Conservation (phyloP, 805 yeast genomes). For the Monosporozyma siamensis region DNA sequence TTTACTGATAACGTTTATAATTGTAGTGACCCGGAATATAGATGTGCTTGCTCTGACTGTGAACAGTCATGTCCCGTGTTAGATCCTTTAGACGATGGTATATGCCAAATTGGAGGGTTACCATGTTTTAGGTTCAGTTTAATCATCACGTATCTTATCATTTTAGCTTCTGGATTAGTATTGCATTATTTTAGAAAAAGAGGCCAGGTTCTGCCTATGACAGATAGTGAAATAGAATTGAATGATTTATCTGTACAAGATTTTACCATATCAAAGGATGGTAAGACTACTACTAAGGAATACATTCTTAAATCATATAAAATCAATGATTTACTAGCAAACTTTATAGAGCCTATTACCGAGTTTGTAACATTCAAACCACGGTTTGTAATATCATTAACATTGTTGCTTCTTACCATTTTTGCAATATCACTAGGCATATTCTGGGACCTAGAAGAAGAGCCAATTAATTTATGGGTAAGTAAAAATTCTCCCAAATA, state of each 20-base stretch:
- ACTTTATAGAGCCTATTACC: not conserved
- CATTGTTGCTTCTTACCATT: conserved; percentile 28
- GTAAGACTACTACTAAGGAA: conserved; percentile 4
- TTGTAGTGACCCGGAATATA: conserved; percentile 57
- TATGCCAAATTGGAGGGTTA: conserved; percentile 49
- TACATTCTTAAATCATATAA: not conserved
- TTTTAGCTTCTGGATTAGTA: conserved; percentile 11
- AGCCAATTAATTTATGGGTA: conserved; percentile 87
- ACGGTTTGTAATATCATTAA: conserved; percentile 36
- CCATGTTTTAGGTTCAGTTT: conserved; percentile 70
- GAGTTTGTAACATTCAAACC: conserved; percentile 55
- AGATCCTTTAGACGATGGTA: conserved; percentile 34
- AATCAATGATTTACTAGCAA: not conserved
- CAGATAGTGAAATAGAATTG: not conserved
- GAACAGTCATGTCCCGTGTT: conserved; percentile 67
- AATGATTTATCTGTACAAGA: conserved; percentile 8
- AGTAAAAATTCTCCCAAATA: conserved; percentile 65
- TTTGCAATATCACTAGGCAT: conserved; percentile 34
- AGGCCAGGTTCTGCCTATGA: too few species aligned
- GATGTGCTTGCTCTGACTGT: conserved; percentile 90
- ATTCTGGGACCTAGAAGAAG: conserved; percentile 54
- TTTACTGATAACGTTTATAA: conserved; percentile 20
- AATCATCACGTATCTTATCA: conserved; percentile 38
- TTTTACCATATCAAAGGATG: conserved; percentile 14
- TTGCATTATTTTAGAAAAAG: conserved; percentile 12